These are phyloP conservation scores for Microbotryum scabiosae DNA, from an alignment of 1,284 basidiomycete species.

Conservation along the genomic window DNA sequence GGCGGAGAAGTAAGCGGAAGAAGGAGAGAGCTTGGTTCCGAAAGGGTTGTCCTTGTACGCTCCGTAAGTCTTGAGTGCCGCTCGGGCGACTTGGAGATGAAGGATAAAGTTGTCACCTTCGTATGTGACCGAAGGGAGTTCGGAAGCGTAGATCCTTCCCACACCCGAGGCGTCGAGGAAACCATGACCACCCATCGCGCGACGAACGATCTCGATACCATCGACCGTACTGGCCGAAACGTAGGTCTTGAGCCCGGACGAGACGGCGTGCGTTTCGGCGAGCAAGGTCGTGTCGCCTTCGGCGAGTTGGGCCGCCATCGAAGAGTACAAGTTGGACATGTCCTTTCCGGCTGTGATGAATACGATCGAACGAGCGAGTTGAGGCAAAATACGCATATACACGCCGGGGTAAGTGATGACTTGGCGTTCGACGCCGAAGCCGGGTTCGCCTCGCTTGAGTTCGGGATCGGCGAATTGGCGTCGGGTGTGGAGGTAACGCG, in stretches of 20 bases:
- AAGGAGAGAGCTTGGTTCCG: constrained; percentile 43
- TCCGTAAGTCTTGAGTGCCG: constrained; percentile 54
- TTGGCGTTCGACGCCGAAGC: constrained; percentile 54
- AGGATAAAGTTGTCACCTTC: constrained; percentile 72
- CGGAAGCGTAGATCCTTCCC: constrained; percentile 56
- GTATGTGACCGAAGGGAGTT: constrained; percentile 55
- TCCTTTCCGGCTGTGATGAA: constrained; percentile 58
- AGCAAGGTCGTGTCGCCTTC: constrained; percentile 49
- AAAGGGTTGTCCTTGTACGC: constrained; percentile 35
- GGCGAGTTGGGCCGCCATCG: constrained; percentile 49
- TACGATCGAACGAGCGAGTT: constrained; percentile 61
- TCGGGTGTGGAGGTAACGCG: constrained; percentile 64
- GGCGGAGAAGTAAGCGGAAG: constrained; percentile 48
- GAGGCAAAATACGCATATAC: constrained; percentile 60
- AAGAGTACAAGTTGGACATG: constrained; percentile 48
- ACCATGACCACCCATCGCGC: constrained; percentile 69
- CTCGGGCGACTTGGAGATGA: constrained; percentile 61
- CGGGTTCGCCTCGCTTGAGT: constrained; percentile 19
- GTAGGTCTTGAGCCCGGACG: constrained; percentile 61
- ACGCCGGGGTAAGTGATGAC: constrained; percentile 62
- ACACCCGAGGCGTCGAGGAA: constrained; percentile 61
- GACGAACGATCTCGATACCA: constrained; percentile 59
- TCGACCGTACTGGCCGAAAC: constrained; percentile 50
- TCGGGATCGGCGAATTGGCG: constrained; percentile 47
- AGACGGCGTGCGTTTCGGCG: constrained; percentile 62